Evolutionary conservation across 108 stramenopile species (phyloP), one percentile per base, ranked within the genome.

Genomic region (Chaetoceros muelleri): DNA sequence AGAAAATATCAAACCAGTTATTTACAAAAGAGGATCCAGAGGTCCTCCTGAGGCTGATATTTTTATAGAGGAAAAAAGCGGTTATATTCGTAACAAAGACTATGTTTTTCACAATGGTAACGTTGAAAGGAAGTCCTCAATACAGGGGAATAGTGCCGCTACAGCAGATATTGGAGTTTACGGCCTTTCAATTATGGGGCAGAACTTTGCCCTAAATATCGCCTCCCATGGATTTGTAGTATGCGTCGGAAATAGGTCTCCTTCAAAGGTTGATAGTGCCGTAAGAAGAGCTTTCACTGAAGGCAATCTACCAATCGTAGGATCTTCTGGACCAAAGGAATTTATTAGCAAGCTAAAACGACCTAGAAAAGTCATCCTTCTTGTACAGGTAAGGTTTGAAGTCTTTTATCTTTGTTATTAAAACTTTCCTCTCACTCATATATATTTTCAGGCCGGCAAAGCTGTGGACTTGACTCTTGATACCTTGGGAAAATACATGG

Each of bases 21-120:
- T 62, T 1, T 97, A 97, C 70, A 48, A 65, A 53, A 74, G 75
- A 34, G 96, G 96, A 31, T 72, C 82, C 2, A 69, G 96, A n/a
- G 96, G 96, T 7, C 96, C 93, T 0, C 30, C 50, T 5, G 85
- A 75, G 46, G 85, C 87, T 2, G 93, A 96, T 66, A 78, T 80
- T 1, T 86, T 78, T 46, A 74, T 82, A 51, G 44, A 44, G 24
- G 55, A 69, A 40, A 62, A 75, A 24, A 78, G 78, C 54, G 85
- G 80, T 1, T 88, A 88, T 49, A 40, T 66, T 1, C 54, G 78
- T 3, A 84, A 84, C 55, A 74, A 81, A 29, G 81, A 79, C 19
- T 88, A 88, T 58, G 69, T 75, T 0, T 84, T 72, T 53, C 60
- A 78, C 46, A 67, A 73, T 47, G 70, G 60, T 2, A 53, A 66